Percentiles rank a stretch among this genome's conserved stretches.
phyloP scores from a whole-genome alignment of 495 filamentous ascomycete species.

The Penicillium robsamsonii region DNA sequence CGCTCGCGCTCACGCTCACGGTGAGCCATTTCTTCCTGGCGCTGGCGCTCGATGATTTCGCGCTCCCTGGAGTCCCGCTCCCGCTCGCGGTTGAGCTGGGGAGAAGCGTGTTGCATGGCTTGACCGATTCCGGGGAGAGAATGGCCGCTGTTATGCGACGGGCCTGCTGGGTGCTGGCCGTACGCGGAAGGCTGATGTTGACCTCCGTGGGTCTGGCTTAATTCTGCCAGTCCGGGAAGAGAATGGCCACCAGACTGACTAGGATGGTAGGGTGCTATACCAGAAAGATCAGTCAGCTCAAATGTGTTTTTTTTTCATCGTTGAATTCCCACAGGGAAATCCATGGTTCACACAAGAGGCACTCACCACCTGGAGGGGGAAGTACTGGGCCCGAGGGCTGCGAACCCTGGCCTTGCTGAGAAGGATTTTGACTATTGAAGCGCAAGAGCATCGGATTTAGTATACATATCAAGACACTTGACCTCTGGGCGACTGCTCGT shows the following conservation, averaged over 20 bases:
- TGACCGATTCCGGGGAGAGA: conserved; percentile 53
- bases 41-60: conserved; percentile 48
- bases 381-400: conserved; percentile 51
- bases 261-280: conserved; percentile 43
- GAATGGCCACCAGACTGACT: conserved; percentile 49
- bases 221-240: conserved; percentile 50
- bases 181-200: conserved; percentile 50
- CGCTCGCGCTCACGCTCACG: conserved; percentile 63
- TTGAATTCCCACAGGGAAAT: not conserved
- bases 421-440: conserved; percentile 41
- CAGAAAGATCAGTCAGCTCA: conserved; percentile 26
- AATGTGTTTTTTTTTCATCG: not conserved
- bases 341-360: not conserved
- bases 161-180: conserved; percentile 42
- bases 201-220: conserved; percentile 50
- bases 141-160: conserved; percentile 46
- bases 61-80: conserved; percentile 52
- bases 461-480: conserved; percentile 4
- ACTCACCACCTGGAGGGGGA: conserved; percentile 50
- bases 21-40: conserved; percentile 58
- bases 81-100: conserved; percentile 52
- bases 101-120: conserved; percentile 52
- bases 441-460: conserved; percentile 20
- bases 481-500: conserved; percentile 13
- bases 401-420: conserved; percentile 47